Evolutionary conservation across 2,329 filamentous ascomycete genomes (phyloP).

Genomic region (Sporothrix globosa): DNA sequence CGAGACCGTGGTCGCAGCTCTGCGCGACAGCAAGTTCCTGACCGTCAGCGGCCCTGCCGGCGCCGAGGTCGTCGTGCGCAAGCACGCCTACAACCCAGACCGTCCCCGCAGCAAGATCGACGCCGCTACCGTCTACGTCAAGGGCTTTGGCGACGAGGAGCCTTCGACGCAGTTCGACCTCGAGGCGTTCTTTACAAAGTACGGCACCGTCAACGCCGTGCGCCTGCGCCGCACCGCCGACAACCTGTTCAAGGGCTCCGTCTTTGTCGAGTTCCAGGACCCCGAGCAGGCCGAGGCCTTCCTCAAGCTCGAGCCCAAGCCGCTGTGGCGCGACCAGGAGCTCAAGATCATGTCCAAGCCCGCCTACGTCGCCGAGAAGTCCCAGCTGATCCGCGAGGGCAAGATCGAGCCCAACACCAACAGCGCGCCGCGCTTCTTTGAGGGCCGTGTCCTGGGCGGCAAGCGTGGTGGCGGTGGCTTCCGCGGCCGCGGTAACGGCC

Average conservation of each 20-base stretch:
- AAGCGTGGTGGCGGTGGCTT: constrained; percentile 39
- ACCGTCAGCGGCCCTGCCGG: constrained; percentile 74
- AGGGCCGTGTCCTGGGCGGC: constrained; percentile 49
- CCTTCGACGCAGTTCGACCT: constrained; percentile 88
- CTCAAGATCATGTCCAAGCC: constrained; percentile 85
- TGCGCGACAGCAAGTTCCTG: constrained; percentile 75
- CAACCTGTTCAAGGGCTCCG: constrained; percentile 88
- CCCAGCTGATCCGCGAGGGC: constrained; percentile 70
- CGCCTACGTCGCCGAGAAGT: constrained; percentile 81
- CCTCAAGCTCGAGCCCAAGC: constrained; percentile 75
- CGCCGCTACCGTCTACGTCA: constrained; percentile 81
- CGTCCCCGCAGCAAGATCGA: constrained; percentile 66
- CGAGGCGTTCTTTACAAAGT: constrained; percentile 85
- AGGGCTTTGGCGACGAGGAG: constrained; percentile 89
- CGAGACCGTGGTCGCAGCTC: constrained; percentile 77
- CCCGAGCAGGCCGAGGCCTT: constrained; percentile 81
- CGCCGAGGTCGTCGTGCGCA: constrained; percentile 74
- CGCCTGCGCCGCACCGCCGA: constrained; percentile 78
- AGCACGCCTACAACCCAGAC: constrained; percentile 66
- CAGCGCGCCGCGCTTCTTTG: constrained; percentile 52
- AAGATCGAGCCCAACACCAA: constrained; percentile 63
- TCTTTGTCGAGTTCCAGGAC: constrained; percentile 88
- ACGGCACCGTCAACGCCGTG: constrained; percentile 73
- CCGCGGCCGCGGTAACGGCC: constrained; percentile 45
- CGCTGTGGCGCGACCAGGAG: constrained; percentile 79